Evolutionary conservation across 163 green algal species (phyloP), one percentile per base, ranked within the genome.

Genomic region (Botryococcus braunii): DNA sequence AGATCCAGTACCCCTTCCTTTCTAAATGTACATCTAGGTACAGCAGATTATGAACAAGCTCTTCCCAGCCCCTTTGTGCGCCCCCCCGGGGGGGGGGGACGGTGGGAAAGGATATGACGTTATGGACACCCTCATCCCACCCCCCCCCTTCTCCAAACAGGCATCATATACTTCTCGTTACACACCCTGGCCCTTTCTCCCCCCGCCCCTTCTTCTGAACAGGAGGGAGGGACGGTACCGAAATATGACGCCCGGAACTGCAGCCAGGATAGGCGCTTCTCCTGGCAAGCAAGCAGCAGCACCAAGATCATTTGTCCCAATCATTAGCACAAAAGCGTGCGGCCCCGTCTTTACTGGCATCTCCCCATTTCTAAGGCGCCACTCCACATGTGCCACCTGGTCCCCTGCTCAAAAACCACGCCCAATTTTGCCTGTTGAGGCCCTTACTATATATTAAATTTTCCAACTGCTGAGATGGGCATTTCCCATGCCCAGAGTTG

Each of bases 251-350:
- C 48, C 65, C 2, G 48, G 36, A 21, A 38, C 65, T 29, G 65
- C 50, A 1, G 11, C 36, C 25, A 38, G 36, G 7, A 70, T 70
- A 38, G 32, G 50, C 7, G 52, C 5, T 9, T 62, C 49, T 2
- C 48, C 65, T 4, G 25, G 40, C n/a, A n/a, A 1, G 60, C 52
- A 64, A 13, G 27, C 43, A 43, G 52, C 52, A 1, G 52, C 69
- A n/a, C 55, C 55, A n/a, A 85, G 34, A 55, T 84, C 74, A 65
- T 83, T 83, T 25, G 74, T 81, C 2, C 77, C 77, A 38, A 83
- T 81, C 27, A 77, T 52, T 35, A 83, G 50, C 31, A 82, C 70
- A 8, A 46, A 41, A 11, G 76, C 61, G 11, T 58, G 40, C 6
- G 78, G 78, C 35, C 52, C 68, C 35, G 69, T 57, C 36, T 62